These are phyloP conservation scores for Pseudogymnoascus destructans DNA, from an alignment of 2,329 filamentous ascomycete species.

Conservation along the genomic window DNA sequence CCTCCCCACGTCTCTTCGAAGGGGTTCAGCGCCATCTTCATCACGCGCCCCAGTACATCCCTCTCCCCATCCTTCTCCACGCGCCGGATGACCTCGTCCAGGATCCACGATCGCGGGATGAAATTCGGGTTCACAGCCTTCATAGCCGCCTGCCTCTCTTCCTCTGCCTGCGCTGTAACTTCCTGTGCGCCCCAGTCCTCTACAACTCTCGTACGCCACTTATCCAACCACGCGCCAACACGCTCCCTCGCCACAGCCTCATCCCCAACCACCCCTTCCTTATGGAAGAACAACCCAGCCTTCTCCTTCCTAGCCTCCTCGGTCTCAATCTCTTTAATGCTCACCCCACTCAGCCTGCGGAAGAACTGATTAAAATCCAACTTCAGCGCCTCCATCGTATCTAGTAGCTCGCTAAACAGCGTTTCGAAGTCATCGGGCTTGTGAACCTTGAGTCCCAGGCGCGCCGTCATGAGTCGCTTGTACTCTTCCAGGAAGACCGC, in stretches of 20 bases:
- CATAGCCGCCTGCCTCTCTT: slow-evolving; percentile 59
- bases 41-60: slow-evolving; percentile 61
- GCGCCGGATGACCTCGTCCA: slow-evolving; percentile 82
- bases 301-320: slow-evolving; percentile 48
- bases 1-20: slow-evolving; percentile 67
- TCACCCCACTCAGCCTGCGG: slow-evolving; percentile 57
- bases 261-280: slow-evolving; percentile 51
- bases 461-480: slow-evolving; percentile 65
- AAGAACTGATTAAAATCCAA: slow-evolving; percentile 95
- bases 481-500: slow-evolving; percentile 81
- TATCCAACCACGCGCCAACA: slow-evolving; percentile 68
- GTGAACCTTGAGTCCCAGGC: slow-evolving; percentile 60
- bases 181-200: slow-evolving; percentile 60
- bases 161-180: slow-evolving; percentile 31
- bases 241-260: slow-evolving; percentile 52
- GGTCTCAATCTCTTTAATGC: slow-evolving; percentile 48
- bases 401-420: slow-evolving; percentile 70
- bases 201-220: slow-evolving; percentile 56
- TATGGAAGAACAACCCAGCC: slow-evolving; percentile 67
- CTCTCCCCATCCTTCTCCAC: slow-evolving; percentile 77
- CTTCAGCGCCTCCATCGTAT: slow-evolving; percentile 67
- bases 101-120: slow-evolving; percentile 75
- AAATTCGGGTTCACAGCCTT: slow-evolving; percentile 86
- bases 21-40: slow-evolving; percentile 72
- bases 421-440: slow-evolving; percentile 65